These are phyloP conservation scores for Coemansia reversa DNA, from an alignment of 192 early-diverging fungal genomes.

Conservation along the genomic window DNA sequence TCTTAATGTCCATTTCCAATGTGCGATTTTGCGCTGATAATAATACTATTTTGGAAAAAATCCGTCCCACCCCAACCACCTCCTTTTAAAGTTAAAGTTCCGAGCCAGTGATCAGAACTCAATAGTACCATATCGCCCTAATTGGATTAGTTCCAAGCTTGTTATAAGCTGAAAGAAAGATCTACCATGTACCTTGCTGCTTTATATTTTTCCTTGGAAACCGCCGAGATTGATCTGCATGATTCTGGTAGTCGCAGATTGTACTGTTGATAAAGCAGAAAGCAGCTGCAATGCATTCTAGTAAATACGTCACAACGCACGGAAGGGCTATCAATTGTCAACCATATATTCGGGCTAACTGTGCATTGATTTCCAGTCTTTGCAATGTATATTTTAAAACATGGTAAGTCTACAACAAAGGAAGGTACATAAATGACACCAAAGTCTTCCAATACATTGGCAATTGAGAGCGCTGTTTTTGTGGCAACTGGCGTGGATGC, in stretches of 20 bases:
- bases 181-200: not conserved
- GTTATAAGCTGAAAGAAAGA: no score
- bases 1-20: not conserved
- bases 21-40: not conserved
- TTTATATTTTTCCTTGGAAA: not conserved
- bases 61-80: not conserved
- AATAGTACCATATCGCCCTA: not conserved
- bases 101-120: not conserved
- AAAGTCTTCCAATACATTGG: constrained; percentile 1
- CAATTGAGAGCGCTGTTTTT: no score
- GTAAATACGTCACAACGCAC: not conserved
- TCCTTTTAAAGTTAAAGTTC: not conserved
- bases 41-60: not conserved
- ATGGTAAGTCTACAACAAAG: not conserved
- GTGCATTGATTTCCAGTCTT: not conserved
- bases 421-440: not conserved
- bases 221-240: not conserved
- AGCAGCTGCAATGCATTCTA: not conserved
- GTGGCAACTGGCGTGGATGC: no score
- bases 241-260: not conserved
- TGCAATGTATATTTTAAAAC: constrained; percentile 1
- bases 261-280: not conserved
- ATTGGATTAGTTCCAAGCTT: not conserved
- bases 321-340: not conserved
- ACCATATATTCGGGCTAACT: no score